These are phyloP conservation scores for Coccomyxa sp. DNA, from an alignment of 139 green algal species.

Conservation along the genomic window DNA sequence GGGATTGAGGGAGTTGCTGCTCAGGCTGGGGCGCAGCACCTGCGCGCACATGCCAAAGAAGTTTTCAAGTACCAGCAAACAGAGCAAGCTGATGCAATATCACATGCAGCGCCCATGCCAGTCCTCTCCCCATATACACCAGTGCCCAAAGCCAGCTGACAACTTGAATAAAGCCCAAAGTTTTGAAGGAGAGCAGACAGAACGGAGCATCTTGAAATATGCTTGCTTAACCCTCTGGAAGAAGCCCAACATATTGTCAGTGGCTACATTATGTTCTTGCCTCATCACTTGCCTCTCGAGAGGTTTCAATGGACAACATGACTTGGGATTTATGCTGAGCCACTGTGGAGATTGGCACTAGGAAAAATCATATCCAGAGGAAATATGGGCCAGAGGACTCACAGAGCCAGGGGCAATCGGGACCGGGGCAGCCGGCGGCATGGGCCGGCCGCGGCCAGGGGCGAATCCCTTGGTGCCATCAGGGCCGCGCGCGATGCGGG, in stretches of 20 bases:
- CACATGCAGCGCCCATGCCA: background rate
- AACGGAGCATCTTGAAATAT: no score
- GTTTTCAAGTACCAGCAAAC: background rate
- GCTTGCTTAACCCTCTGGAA: no score
- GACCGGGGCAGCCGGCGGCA: background rate
- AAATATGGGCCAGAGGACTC: background rate
- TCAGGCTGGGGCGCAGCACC: background rate
- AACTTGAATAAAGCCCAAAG: background rate
- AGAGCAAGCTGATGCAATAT: background rate
- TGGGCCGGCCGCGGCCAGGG: background rate
- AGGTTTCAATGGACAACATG: background rate
- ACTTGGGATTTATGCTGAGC: background rate
- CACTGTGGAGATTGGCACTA: background rate
- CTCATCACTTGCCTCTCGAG: background rate
- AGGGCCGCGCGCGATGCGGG: conserved; percentile 11
- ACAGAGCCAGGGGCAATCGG: background rate
- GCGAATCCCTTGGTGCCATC: conserved; percentile 19
- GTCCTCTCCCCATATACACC: background rate
- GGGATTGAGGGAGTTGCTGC: background rate
- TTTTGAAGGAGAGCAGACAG: no score
- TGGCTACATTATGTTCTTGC: no score
- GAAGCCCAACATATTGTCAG: no score
- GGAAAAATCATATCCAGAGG: background rate
- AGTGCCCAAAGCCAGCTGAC: background rate
- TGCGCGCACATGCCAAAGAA: background rate